phyloP scores from a whole-genome alignment of 169 alveolate genomes.

The Miamiensis avidus region DNA sequence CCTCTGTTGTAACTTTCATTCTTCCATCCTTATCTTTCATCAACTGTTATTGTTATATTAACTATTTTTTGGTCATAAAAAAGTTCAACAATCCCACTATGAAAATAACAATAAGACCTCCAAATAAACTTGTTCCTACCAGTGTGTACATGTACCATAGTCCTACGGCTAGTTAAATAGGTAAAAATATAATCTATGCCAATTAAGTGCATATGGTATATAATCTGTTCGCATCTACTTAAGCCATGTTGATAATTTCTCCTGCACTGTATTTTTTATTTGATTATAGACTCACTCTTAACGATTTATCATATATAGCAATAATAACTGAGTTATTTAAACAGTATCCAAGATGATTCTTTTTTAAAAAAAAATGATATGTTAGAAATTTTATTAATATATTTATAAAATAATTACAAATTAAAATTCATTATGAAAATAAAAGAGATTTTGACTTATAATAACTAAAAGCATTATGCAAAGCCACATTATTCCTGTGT shows the following conservation, averaged over 20 bases:
- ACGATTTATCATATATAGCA: slow-evolving; percentile 25
- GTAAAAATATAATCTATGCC: slow-evolving; percentile 19
- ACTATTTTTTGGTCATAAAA: background rate
- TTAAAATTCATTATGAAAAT: background rate
- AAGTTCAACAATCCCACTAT: background rate
- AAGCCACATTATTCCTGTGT: too few relatives aligned
- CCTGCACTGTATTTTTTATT: slow-evolving; percentile 50
- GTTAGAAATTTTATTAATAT: background rate
- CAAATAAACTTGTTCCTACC: slow-evolving; percentile 42
- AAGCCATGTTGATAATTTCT: slow-evolving; percentile 69
- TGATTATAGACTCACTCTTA: slow-evolving; percentile 22
- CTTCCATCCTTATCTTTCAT: slow-evolving; percentile 77
- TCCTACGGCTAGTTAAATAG: slow-evolving; percentile 40
- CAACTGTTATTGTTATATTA: slow-evolving; percentile 26
- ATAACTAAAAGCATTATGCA: too few relatives aligned
- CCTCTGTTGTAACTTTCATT: slow-evolving; percentile 72
- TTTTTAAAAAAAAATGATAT: background rate
- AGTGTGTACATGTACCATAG: slow-evolving; percentile 55
- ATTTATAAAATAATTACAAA: background rate
- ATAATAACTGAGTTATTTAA: slow-evolving; percentile 10
- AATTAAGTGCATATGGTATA: background rate
- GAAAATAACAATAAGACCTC: background rate
- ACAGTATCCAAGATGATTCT: slow-evolving; percentile 6
- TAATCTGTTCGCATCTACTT: slow-evolving; percentile 74
- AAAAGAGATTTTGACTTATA: too few relatives aligned